Percentiles rank a stretch among this genome's conserved stretches.
Evolutionary conservation across 2,329 filamentous ascomycete species (phyloP).

Genomic region (Phoma herbarum): DNA sequence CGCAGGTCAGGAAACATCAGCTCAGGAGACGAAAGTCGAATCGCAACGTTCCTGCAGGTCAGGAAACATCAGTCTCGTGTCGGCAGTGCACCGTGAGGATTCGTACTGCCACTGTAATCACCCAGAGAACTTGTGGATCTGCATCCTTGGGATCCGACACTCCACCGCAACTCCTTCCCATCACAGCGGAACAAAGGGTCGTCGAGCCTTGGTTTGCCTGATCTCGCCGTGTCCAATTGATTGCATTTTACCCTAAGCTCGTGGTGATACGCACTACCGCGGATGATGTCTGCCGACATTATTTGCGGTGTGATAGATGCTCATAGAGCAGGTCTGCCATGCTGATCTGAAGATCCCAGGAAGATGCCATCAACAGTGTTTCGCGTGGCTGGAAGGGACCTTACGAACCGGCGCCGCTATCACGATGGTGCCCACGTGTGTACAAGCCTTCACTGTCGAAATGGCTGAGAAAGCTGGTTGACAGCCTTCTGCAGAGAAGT

Average conservation of each 20-base stretch:
- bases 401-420: constrained; percentile 1
- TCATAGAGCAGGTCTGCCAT: constrained; percentile 1
- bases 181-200: constrained; percentile 11
- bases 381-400: constrained; percentile 3
- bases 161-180: constrained; percentile 13
- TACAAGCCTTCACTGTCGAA: constrained; percentile 1
- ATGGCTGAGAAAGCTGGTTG: constrained; percentile 5
- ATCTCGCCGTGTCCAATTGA: constrained; percentile 17
- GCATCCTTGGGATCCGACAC: constrained; percentile 7
- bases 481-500: neutral
- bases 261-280: constrained; percentile 1
- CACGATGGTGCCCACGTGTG: constrained; percentile 9
- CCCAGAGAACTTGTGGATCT: constrained; percentile 18
- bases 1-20: no score
- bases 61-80: constrained; percentile 18
- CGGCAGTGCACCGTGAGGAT: constrained; percentile 1
- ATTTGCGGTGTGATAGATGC: neutral
- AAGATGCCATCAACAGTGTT: constrained; percentile 1
- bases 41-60: constrained; percentile 3
- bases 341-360: neutral
- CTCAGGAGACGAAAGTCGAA: constrained; percentile 5
- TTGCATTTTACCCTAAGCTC: neutral
- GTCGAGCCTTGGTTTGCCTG: constrained; percentile 9
- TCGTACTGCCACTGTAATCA: constrained; percentile 18
- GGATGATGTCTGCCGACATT: neutral